phyloP scores from a whole-genome alignment of 495 filamentous ascomycete species.

The Thozetella sp. region DNA sequence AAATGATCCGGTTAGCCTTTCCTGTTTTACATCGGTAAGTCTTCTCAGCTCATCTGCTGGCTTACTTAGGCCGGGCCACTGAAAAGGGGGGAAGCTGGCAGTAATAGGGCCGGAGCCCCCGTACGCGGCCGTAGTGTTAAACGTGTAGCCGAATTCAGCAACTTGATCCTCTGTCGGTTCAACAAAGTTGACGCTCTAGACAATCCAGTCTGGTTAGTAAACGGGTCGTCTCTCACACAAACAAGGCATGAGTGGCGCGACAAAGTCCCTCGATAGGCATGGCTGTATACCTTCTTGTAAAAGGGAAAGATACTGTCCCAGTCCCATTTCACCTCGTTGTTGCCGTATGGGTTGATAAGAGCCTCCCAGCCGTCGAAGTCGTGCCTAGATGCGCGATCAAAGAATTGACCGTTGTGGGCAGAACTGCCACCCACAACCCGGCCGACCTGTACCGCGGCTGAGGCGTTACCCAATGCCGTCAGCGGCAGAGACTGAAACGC shows the following conservation, averaged over 20 bases:
- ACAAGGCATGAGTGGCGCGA: neutral
- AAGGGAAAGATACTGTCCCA: constrained; percentile 44
- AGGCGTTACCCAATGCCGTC: constrained; percentile 29
- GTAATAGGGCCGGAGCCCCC: constrained; percentile 16
- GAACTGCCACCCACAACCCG: constrained; percentile 43
- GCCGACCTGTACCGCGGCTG: constrained; percentile 26
- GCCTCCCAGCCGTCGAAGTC: constrained; percentile 55
- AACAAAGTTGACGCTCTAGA: constrained; percentile 22
- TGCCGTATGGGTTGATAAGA: constrained; percentile 31
- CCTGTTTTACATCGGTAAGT: no score
- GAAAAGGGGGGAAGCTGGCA: constrained; percentile 19
- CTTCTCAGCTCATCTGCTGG: no score
- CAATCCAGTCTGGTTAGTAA: neutral
- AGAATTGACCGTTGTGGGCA: constrained; percentile 41
- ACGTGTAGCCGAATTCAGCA: constrained; percentile 21
- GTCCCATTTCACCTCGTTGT: constrained; percentile 15
- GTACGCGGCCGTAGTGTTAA: constrained; percentile 17
- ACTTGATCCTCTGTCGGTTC: constrained; percentile 10
- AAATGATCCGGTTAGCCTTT: no score
- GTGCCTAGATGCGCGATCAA: constrained; percentile 29
- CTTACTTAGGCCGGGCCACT: constrained; percentile 19
- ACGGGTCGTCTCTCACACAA: no score
- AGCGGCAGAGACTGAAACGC: constrained; percentile 33
- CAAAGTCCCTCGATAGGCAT: neutral
- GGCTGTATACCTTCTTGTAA: constrained; percentile 45